Conservation (phyloP, 1,139 yeast species). For the Magnusiomyces paraingens region DNA sequence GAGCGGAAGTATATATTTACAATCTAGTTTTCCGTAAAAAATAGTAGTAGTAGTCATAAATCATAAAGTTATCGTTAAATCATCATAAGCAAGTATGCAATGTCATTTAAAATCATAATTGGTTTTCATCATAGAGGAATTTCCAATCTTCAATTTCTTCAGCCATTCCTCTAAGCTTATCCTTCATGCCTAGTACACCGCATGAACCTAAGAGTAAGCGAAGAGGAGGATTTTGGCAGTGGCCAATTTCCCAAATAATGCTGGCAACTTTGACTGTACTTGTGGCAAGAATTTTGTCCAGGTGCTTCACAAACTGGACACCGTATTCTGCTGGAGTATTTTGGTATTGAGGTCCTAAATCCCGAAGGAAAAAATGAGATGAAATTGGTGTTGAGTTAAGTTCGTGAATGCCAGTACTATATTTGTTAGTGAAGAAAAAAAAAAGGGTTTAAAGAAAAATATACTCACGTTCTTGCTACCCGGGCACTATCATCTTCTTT, state of each 20-base stretch:
- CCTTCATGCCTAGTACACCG: slow-evolving; percentile 27
- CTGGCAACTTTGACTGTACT: slow-evolving; percentile 15
- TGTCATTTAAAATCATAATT: not conserved
- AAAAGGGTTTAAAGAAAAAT: not conserved
- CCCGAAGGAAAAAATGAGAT: slow-evolving; percentile 15
- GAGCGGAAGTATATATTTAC: not conserved
- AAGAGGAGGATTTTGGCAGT: slow-evolving; percentile 29
- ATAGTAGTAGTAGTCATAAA: not conserved
- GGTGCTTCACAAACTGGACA: slow-evolving; percentile 14
- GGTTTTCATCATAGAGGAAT: slow-evolving; percentile 26
- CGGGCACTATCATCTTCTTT: slow-evolving; percentile 7
- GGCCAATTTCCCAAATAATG: slow-evolving; percentile 24
- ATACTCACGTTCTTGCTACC: slow-evolving; percentile 16
- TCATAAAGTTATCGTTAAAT: not conserved
- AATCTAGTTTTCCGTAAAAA: not conserved
- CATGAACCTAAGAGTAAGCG: slow-evolving; percentile 28
- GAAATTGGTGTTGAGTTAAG: slow-evolving; percentile 13
- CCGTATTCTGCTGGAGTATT: slow-evolving; percentile 18
- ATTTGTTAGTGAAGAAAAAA: not conserved
- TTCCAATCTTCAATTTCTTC: slow-evolving; percentile 38
- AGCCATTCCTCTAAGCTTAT: slow-evolving; percentile 29
- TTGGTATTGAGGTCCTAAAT: slow-evolving; percentile 13
- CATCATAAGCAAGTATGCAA: no score
- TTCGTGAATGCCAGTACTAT: slow-evolving; percentile 13
- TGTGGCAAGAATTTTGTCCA: slow-evolving; percentile 15